Conservation (phyloP, 345 rosid species). For the Gossypium turneri region DNA sequence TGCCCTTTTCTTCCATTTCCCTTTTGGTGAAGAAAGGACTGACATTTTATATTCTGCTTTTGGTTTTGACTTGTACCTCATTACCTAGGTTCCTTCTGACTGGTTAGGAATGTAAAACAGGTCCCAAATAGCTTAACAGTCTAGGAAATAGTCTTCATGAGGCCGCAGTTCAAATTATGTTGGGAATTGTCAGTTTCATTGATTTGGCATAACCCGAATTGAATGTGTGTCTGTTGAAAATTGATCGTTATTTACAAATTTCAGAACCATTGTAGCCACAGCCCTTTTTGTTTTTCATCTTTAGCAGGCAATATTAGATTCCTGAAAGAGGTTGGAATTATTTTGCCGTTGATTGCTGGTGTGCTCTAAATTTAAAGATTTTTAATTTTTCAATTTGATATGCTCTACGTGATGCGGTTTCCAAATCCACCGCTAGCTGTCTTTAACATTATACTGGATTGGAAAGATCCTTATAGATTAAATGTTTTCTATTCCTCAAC, state of each 20-base stretch:
- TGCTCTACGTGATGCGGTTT: not conserved
- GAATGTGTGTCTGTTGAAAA: not conserved
- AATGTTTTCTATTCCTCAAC: not conserved
- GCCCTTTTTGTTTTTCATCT: not conserved
- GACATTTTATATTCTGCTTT: not conserved
- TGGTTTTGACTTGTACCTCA: not conserved
- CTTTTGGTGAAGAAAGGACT: not conserved
- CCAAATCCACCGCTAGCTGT: not conserved
- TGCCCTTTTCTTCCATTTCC: not conserved
- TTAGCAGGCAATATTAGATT: not conserved
- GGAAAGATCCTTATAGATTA: not conserved
- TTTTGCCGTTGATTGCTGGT: not conserved
- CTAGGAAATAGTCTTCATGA: not conserved
- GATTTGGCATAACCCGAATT: not conserved
- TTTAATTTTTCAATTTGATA: not conserved
- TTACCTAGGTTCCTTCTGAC: not conserved
- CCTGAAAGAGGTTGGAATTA: not conserved
- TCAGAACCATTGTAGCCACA: not conserved
- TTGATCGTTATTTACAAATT: not conserved
- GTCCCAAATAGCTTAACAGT: not conserved
- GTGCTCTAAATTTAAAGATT: not conserved
- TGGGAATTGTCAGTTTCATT: not conserved
- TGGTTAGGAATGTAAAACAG: not conserved
- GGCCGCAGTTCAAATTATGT: not conserved
- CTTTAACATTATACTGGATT: not conserved